Base-by-base conservation (phyloP, 179 eudicot genomes). In the Beta corolliflora region DNA sequence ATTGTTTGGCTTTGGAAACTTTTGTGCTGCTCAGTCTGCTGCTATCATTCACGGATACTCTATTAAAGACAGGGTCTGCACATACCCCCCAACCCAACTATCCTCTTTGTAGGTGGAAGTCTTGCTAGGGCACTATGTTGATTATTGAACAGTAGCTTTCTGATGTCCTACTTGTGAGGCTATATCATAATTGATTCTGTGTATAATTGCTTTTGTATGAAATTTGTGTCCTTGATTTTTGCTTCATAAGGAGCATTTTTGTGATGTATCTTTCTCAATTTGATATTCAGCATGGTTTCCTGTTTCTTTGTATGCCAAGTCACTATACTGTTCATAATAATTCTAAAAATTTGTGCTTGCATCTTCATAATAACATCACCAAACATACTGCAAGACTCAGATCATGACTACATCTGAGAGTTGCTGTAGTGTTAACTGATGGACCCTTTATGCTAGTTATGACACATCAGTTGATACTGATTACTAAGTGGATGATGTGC, bases 401-500 rank as follows among this genome's bases (percentile, higher is more conserved):
- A 29, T 4, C 11, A 65, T 48, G 10, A 7, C 53, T 48, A 7
- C 53, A 48, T 48, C 53, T 48, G 53, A 48, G 53, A 48, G 53
- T 48, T 48, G 53, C 53, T 48, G 1, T 4, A 13, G 15, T 12
- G 15, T 55, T 29, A 13, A 31, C 16, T 7, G 13, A 19, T 68
- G 23, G 15, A 41, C 4, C 36, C 36, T 41, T 68, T 18, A 14
- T 48, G 19, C 21, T 72, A 50, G 58, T 14, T 1, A 53, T 72
- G n/a, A 19, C 76, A 11, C 44, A 52, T 72, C 31, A 13, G 13
- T 6, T 25, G 67, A 63, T 23, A 21, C 29, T 60, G 12, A 21
- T 2, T 21, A 65, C n/a, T 76, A 45, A 36, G 77, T 41, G 53
- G 46, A 14, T 75, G 65, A 54, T 77, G 19, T 77, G 59, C 23